A percentile compares a stretch with the other conserved stretches of the same genome.
Conservation (phyloP, 805 yeast genomes). For the Starmera dryadoides region DNA sequence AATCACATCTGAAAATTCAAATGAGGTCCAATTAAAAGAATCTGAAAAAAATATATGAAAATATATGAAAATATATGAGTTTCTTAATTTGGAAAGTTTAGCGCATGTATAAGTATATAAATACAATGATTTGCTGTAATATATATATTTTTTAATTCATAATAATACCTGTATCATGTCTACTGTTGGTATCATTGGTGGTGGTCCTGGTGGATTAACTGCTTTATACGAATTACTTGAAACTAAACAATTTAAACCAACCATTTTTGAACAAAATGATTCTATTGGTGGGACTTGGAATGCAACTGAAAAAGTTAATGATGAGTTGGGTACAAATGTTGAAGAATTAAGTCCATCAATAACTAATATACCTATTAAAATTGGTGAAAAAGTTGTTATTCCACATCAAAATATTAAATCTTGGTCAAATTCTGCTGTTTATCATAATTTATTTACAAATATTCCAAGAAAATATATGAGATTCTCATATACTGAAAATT, state of each 20-base stretch:
- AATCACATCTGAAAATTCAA: not conserved
- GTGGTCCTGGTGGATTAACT: slow-evolving; percentile 30
- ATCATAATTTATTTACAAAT: slow-evolving; percentile 30
- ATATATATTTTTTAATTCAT: too few species aligned
- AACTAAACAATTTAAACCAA: slow-evolving; percentile 21
- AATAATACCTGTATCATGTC: not conserved
- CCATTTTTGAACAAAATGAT: slow-evolving; percentile 31
- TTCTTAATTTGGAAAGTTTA: not conserved
- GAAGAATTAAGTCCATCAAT: slow-evolving; percentile 21
- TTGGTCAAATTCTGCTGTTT: slow-evolving; percentile 31
- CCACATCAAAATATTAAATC: slow-evolving; percentile 11
- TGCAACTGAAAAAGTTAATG: slow-evolving; percentile 14
- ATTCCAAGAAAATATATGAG: slow-evolving; percentile 31
- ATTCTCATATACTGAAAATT: slow-evolving; percentile 26
- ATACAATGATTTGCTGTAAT: too few species aligned
- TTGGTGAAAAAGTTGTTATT: slow-evolving; percentile 10
- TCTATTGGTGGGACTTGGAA: slow-evolving; percentile 38
- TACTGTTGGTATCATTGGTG: slow-evolving; percentile 27
- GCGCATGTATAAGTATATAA: not conserved
- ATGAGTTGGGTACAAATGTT: slow-evolving; percentile 14
- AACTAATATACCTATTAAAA: slow-evolving; percentile 15
- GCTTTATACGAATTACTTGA: slow-evolving; percentile 24
- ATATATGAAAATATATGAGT: too few species aligned
- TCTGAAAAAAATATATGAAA: too few species aligned
- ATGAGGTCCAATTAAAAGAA: too few species aligned